Percentiles rank a stretch among this genome's conserved stretches.
These are phyloP conservation scores for Camelina neglecta DNA, from an alignment of 345 rosid species.

Conservation along the genomic window DNA sequence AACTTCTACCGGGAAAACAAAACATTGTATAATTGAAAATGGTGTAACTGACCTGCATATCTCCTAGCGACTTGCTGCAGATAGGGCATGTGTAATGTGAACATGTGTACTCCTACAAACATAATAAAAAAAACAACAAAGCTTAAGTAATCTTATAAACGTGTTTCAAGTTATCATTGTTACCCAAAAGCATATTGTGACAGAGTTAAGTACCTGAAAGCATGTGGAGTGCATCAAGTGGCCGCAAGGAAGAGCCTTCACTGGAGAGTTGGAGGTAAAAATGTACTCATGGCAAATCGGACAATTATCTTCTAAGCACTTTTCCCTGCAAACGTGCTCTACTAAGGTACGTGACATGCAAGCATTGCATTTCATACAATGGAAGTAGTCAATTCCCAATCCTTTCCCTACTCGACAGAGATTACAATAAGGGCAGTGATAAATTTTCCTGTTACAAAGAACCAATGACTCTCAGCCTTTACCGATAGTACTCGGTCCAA, in stretches of 20 bases:
- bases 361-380: slow-evolving; percentile 96
- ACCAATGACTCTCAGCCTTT: slow-evolving; percentile 10
- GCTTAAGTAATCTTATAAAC: slow-evolving; percentile 13
- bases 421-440: slow-evolving; percentile 95
- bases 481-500: not conserved
- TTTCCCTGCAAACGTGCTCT: slow-evolving; percentile 72
- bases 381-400: slow-evolving; percentile 85
- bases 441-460: slow-evolving; percentile 68
- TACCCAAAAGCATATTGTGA: slow-evolving; percentile 10
- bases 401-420: slow-evolving; percentile 93
- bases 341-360: slow-evolving; percentile 73
- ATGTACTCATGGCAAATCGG: slow-evolving; percentile 87
- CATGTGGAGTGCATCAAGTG: slow-evolving; percentile 93
- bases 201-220: slow-evolving; percentile 58
- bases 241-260: slow-evolving; percentile 87
- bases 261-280: slow-evolving; percentile 70
- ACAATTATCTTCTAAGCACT: slow-evolving; percentile 78
- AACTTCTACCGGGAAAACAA: not conserved
- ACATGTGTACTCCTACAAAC: slow-evolving; percentile 73
- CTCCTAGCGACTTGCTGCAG: slow-evolving; percentile 95
- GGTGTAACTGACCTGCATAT: slow-evolving; percentile 79
- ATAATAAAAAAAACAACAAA: slow-evolving; percentile 36
- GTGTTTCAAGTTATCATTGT: not conserved
- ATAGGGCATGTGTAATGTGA: slow-evolving; percentile 85
- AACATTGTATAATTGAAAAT: not conserved